phyloP scores from a whole-genome alignment of 2,329 filamentous ascomycete genomes.

The Scorias spongiosa region DNA sequence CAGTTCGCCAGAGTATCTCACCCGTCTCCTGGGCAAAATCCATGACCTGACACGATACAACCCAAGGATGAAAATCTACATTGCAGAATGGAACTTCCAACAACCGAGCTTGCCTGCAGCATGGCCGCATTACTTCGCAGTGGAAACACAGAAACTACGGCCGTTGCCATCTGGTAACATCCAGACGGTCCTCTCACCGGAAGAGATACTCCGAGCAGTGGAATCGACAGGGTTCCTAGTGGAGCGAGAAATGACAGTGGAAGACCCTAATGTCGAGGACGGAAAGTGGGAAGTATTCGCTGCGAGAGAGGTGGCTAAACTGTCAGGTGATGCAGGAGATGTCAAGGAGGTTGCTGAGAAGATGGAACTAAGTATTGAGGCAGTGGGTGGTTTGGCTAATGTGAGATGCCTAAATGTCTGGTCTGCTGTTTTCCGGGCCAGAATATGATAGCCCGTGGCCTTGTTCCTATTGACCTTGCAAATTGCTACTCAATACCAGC shows the following conservation, averaged over 20 bases:
- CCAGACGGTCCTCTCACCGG: conserved; percentile 30
- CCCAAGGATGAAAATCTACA: not conserved
- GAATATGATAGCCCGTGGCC: not conserved
- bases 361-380: conserved; percentile 2
- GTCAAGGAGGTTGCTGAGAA: conserved; percentile 17
- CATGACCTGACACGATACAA: conserved; percentile 27
- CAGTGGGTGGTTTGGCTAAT: conserved; percentile 1
- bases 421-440: conserved; percentile 5
- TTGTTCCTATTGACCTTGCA: not conserved
- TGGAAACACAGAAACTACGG: conserved; percentile 32
- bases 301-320: conserved; percentile 9
- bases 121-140: conserved; percentile 37
- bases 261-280: conserved; percentile 26
- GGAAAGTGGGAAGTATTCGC: conserved; percentile 32
- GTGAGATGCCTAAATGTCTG: conserved; percentile 10
- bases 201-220: conserved; percentile 24
- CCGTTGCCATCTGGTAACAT: conserved; percentile 30
- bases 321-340: conserved; percentile 11
- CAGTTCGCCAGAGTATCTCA: conserved; percentile 21
- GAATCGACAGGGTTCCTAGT: conserved; percentile 24
- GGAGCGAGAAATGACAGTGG: conserved; percentile 22
- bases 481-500: too few relatives aligned
- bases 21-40: conserved; percentile 30
- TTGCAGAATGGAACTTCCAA: not conserved
- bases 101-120: conserved; percentile 11